Conservation (phyloP, 768 basidiomycete species). For the Gloeopeniophorella convolvens region DNA sequence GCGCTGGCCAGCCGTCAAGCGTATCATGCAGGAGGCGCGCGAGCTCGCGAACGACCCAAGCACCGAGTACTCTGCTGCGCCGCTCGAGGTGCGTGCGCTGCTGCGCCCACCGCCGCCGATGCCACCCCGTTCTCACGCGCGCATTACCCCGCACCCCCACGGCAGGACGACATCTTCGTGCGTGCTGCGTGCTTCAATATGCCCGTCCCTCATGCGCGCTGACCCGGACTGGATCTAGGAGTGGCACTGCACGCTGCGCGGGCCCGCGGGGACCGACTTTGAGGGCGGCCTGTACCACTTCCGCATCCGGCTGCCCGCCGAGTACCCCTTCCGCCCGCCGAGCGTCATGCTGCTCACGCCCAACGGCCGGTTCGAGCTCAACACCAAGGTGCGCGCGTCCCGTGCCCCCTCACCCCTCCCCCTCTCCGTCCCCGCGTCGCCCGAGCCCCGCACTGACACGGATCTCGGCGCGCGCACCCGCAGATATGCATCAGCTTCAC, state of each 20-base stretch:
- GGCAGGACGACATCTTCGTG: conserved; percentile 84
- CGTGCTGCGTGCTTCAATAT: conserved; percentile 26
- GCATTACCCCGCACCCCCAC: neutral
- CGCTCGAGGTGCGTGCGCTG: conserved; percentile 54
- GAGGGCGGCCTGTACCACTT: conserved; percentile 97
- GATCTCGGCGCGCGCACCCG: too few relatives aligned
- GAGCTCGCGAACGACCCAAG: conserved; percentile 82
- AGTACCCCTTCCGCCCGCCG: conserved; percentile 95
- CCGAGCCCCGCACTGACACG: too few relatives aligned
- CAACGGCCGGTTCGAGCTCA: conserved; percentile 93
- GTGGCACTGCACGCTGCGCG: conserved; percentile 98
- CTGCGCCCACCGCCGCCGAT: neutral
- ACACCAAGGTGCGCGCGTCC: conserved; percentile 68
- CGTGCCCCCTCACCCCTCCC: neutral
- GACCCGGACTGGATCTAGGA: conserved; percentile 42
- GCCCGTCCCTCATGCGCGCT: neutral
- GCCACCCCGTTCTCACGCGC: conserved; percentile 2
- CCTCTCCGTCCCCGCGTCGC: neutral
- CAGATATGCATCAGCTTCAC: conserved; percentile 96
- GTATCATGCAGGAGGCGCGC: conserved; percentile 93
- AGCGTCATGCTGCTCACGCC: conserved; percentile 95
- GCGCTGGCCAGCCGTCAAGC: conserved; percentile 67
- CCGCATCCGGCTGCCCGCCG: conserved; percentile 81
- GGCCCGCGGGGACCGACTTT: conserved; percentile 81
- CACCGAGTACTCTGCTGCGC: conserved; percentile 80